phyloP scores from a whole-genome alignment of 2,329 filamentous ascomycete genomes.

The Amylocarpus encephaloides region DNA sequence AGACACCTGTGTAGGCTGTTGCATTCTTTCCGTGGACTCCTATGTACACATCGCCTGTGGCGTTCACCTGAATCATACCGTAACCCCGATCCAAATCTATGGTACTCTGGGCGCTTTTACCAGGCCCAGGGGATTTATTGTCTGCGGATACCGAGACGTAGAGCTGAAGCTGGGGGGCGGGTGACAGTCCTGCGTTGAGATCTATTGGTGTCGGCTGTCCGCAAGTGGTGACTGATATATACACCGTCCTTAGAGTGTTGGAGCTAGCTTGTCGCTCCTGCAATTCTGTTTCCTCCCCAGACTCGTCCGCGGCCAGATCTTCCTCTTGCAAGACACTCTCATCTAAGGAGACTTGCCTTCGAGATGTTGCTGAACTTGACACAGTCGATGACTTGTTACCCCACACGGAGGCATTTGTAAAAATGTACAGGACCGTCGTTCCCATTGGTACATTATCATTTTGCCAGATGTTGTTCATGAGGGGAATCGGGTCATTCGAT shows the following conservation, averaged over 20 bases:
- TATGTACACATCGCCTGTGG: constrained; percentile 66
- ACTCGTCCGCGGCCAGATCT: constrained; percentile 6
- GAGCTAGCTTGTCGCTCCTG: constrained; percentile 15
- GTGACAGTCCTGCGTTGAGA: constrained; percentile 18
- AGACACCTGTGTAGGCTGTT: constrained; percentile 49
- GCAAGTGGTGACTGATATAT: constrained; percentile 83
- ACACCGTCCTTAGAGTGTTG: constrained; percentile 41
- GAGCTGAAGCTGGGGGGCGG: constrained; percentile 67
- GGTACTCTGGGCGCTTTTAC: constrained; percentile 16
- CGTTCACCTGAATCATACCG: constrained; percentile 50
- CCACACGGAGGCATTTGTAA: constrained; percentile 50
- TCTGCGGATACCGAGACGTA: constrained; percentile 63
- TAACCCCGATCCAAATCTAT: constrained; percentile 24
- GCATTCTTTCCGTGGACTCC: constrained; percentile 66
- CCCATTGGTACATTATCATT: constrained; percentile 57
- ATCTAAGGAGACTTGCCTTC: constrained; percentile 12
- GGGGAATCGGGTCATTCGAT: constrained; percentile 38
- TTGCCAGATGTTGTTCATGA: constrained; percentile 60
- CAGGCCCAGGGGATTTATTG: constrained; percentile 62
- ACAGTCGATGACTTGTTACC: constrained; percentile 35
- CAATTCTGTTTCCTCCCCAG: constrained; percentile 10
- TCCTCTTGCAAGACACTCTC: constrained; percentile 15
- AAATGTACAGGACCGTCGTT: constrained; percentile 56
- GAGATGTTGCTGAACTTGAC: constrained; percentile 3
- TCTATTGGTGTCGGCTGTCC: constrained; percentile 51